phyloP scores from a whole-genome alignment of 1,139 yeast genomes.

The Arxiozyma slooffiae region DNA sequence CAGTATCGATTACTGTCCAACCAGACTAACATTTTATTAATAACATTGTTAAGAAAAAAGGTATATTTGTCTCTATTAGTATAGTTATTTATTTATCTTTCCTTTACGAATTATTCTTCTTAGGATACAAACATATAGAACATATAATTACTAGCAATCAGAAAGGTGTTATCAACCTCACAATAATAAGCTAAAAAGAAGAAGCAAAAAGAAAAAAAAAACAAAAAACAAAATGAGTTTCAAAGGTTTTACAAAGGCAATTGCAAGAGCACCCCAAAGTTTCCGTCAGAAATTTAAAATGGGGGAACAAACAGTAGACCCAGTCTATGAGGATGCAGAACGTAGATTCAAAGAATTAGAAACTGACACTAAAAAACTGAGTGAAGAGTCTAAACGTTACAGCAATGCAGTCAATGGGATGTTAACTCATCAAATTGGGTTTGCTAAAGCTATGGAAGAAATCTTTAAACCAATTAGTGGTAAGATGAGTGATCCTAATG shows the following conservation, averaged over 20 bases:
- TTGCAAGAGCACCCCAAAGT: conserved; percentile 75
- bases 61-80: too few relatives aligned
- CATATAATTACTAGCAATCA: neutral
- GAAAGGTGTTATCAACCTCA: too few relatives aligned
- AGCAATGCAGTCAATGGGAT: conserved; percentile 86
- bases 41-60: too few relatives aligned
- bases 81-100: too few relatives aligned
- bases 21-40: neutral
- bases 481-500: conserved; percentile 77
- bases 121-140: neutral
- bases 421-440: conserved; percentile 87
- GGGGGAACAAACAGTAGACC: conserved; percentile 78
- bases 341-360: conserved; percentile 90
- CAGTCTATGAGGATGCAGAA: conserved; percentile 91
- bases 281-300: conserved; percentile 70
- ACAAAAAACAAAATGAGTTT: conserved; percentile 53
- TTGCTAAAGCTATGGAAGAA: conserved; percentile 88
- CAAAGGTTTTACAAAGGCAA: conserved; percentile 83
- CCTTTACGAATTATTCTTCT: neutral
- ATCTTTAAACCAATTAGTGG: conserved; percentile 95
- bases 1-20: neutral
- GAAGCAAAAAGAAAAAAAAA: neutral
- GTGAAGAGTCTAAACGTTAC: conserved; percentile 83
- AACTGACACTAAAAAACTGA: conserved; percentile 75
- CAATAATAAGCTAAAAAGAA: too few relatives aligned